Conservation (phyloP, 2,329 filamentous ascomycete species). For the Davidsoniella australis region DNA sequence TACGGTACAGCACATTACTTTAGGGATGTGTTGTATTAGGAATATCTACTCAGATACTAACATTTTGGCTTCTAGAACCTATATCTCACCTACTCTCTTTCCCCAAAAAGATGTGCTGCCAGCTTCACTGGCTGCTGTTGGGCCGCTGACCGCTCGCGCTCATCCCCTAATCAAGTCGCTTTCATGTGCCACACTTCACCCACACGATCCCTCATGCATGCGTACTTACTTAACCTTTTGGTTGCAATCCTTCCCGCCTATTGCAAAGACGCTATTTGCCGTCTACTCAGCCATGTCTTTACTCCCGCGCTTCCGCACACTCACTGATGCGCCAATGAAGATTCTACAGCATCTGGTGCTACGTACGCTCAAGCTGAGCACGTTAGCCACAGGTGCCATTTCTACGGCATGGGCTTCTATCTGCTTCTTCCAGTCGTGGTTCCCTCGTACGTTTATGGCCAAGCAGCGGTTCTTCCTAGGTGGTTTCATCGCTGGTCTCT, state of each 20-base stretch:
- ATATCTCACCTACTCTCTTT: constrained; percentile 74
- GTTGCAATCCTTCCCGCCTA: constrained; percentile 62
- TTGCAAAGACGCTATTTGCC: constrained; percentile 62
- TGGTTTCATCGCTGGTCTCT: constrained; percentile 70
- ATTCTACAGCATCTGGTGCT: constrained; percentile 50
- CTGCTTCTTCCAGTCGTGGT: constrained; percentile 68
- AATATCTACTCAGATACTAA: constrained; percentile 13
- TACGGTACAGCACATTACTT: too few species aligned
- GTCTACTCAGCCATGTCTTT: constrained; percentile 53
- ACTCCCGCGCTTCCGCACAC: constrained; percentile 46
- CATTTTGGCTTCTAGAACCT: constrained; percentile 34
- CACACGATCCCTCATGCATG: constrained; percentile 70
- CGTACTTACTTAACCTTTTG: constrained; percentile 79
- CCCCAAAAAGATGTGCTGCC: constrained; percentile 53
- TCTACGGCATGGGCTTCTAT: constrained; percentile 77
- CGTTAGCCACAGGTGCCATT: constrained; percentile 63
- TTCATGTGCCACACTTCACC: constrained; percentile 80
- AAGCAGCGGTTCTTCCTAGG: constrained; percentile 82
- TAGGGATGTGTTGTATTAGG: constrained; percentile 2
- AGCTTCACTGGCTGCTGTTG: constrained; percentile 45
- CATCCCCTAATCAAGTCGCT: constrained; percentile 75
- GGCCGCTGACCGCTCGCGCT: constrained; percentile 64
- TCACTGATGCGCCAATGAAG: constrained; percentile 52
- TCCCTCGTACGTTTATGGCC: constrained; percentile 58
- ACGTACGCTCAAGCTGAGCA: constrained; percentile 53